Conservation (phyloP, 495 filamentous ascomycete species). For the Eremomyces bilateralis region DNA sequence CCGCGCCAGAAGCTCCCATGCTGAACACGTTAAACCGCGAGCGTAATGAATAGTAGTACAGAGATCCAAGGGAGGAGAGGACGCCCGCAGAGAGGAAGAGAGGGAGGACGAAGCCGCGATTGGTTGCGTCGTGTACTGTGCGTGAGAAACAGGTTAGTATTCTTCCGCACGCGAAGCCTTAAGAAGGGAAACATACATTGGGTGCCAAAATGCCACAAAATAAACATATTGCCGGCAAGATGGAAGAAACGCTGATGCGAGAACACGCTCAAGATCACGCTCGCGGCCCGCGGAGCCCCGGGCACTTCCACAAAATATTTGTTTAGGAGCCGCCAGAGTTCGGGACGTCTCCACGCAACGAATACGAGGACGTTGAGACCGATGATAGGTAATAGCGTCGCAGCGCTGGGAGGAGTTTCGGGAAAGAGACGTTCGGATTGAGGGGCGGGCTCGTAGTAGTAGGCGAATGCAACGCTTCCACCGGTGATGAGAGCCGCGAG, state of each 20-base stretch:
- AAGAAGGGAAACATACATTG: no score
- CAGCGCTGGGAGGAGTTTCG: conserved; percentile 52
- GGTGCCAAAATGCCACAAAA: no score
- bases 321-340: conserved; percentile 55
- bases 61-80: no score
- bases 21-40: no score
- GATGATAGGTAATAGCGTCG: conserved; percentile 43
- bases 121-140: no score
- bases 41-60: no score
- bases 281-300: conserved; percentile 39
- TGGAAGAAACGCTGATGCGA: conserved; percentile 54
- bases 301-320: conserved; percentile 54
- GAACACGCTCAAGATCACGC: conserved; percentile 50
- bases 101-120: no score
- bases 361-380: conserved; percentile 40
- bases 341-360: conserved; percentile 41
- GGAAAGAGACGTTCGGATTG: conserved; percentile 41
- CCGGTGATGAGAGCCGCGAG: conserved; percentile 30
- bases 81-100: no score
- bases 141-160: no score
- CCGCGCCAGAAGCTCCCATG: no score
- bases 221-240: conserved; percentile 47
- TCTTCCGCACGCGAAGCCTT: no score
- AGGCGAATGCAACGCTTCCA: conserved; percentile 30
- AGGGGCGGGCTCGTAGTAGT: conserved; percentile 40